Evolutionary conservation across 2,329 filamentous ascomycete genomes (phyloP), one percentile per base, ranked within the genome.

Genomic region (Penicillium fuscoglaucum): DNA sequence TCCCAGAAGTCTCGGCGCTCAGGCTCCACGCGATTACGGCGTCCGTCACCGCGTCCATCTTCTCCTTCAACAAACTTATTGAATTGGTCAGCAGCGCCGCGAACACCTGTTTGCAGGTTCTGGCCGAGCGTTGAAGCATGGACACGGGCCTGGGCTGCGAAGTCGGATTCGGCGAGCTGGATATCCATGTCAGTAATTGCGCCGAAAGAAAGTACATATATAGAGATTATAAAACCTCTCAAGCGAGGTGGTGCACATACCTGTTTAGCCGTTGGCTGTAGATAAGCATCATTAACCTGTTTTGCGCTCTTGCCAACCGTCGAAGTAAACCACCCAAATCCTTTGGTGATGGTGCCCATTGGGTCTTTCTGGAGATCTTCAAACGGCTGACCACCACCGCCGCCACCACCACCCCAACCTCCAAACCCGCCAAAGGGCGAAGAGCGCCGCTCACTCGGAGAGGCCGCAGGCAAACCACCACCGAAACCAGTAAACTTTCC

Each of bases 401-500:
- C 76, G 13, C 69, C 72, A 19, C 62, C 72, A 21, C 62, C 60
- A 21, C 58, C 58, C 17, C 60, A 51, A 12, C 61, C 61, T 9
- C 63, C 65, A 26, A 65, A 59, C 5, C 66, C 66, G 6, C 66
- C 65, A 61, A 68, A 67, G 5, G 61, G 55, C 17, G 66, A 68
- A 7, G 66, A 57, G 41, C 60, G 61, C 17, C 62, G 58, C 2
- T 62, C 63, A 15, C 56, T 64, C 65, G 76, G 68, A 64, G 80
- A 76, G 52, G 80, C 74, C 19, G 85, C 81, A 54, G 81, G 82
- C 28, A 89, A 84, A 50, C 87, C 87, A 72, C 88, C 96, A 37
- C 95, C 95, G 74, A 99, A 99, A 0, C 95, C 95, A 12, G 80
- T 83, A 72, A 91, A 99, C 76, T 96, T 97, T 12, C 95, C 95